A percentile compares a stretch with the other conserved stretches of the same genome.
Evolutionary conservation across 352 stramenopile genomes (phyloP).

Genomic region (Pythium folliculosum): DNA sequence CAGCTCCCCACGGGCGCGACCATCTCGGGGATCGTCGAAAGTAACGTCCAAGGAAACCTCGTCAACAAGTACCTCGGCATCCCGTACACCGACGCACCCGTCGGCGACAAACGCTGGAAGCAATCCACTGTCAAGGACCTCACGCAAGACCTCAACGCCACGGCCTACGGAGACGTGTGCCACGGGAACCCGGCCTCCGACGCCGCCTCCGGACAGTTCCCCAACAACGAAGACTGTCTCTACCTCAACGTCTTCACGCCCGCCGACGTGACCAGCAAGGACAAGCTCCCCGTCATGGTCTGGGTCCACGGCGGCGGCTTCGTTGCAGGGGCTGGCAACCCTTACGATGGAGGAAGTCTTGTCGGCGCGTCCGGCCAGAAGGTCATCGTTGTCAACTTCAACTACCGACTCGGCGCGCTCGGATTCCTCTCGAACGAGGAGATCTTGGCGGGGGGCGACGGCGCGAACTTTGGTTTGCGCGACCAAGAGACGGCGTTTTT

Average conservation of each 20-base stretch:
- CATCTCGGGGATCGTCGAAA: conserved; percentile 4
- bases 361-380: conserved; percentile 20
- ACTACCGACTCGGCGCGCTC: conserved; percentile 38
- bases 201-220: neutral
- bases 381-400: conserved; percentile 38
- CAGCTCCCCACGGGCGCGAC: neutral
- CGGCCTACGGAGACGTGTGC: conserved; percentile 8
- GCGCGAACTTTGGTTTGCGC: conserved; percentile 30
- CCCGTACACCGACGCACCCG: conserved; percentile 8
- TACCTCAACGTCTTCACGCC: conserved; percentile 39
- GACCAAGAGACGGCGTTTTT: conserved; percentile 33
- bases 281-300: conserved; percentile 36
- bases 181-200: neutral
- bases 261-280: conserved; percentile 13
- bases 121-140: conserved; percentile 4
- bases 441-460: conserved; percentile 1
- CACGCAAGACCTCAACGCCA: conserved; percentile 8
- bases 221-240: conserved; percentile 32
- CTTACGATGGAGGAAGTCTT: conserved; percentile 4
- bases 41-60: conserved; percentile 3
- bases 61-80: neutral
- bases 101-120: conserved; percentile 10
- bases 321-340: conserved; percentile 16
- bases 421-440: conserved; percentile 21
- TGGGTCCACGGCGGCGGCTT: conserved; percentile 39